Percentiles rank a stretch among this genome's conserved stretches.
phyloP scores from a whole-genome alignment of 129 eudicot genomes.

The Rutidosis leptorrhynchoides region DNA sequence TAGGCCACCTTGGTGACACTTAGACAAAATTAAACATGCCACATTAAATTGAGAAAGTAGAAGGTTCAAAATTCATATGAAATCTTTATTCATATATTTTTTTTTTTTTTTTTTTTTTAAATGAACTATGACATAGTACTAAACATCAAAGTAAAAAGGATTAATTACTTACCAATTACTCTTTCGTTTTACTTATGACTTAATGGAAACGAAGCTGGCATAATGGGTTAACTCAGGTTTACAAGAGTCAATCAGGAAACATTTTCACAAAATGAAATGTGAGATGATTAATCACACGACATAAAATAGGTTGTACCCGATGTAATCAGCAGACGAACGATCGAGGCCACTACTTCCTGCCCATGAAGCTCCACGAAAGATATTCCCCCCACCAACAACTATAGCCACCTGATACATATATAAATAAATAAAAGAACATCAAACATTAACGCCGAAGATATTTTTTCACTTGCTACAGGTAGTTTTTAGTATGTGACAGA shows the following conservation, averaged over 20 bases:
- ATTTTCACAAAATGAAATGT: background rate
- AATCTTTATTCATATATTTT: no score
- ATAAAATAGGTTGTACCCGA: slow-evolving; percentile 48
- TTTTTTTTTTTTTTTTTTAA: no score
- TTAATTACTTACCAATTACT: background rate
- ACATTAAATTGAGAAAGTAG: background rate
- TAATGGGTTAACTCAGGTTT: slow-evolving; percentile 2
- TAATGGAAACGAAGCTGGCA: background rate
- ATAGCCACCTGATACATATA: slow-evolving; percentile 68
- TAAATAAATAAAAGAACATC: background rate
- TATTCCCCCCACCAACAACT: slow-evolving; percentile 97
- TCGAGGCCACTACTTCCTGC: slow-evolving; percentile 97
- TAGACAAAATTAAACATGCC: background rate
- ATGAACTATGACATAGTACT: background rate
- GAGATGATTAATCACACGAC: background rate
- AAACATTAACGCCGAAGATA: background rate
- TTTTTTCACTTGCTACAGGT: background rate
- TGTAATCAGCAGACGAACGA: slow-evolving; percentile 97
- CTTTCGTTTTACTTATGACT: background rate
- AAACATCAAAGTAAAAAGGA: background rate
- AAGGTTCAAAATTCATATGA: no score
- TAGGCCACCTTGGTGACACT: no score
- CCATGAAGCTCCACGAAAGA: slow-evolving; percentile 97
- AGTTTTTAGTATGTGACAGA: background rate
- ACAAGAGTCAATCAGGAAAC: background rate